Evolutionary conservation across 306 rosid species (phyloP), one percentile per base, ranked within the genome.

Genomic region (Elaeagnus macrophylla): DNA sequence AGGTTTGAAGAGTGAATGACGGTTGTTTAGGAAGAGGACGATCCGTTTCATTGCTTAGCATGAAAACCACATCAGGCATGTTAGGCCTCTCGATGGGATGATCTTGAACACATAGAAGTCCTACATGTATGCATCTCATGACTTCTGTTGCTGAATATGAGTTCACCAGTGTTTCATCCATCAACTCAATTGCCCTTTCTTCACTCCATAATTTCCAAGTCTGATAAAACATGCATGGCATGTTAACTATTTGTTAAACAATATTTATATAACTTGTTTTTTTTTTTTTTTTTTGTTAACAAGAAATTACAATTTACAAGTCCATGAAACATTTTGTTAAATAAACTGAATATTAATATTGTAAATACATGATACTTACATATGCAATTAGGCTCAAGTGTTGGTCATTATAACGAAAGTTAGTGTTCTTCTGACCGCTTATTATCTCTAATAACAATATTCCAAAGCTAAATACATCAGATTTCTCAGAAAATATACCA

Each of bases 401-500:
- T 45, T 54, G 25, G 5, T 65, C 45, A 6, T 17, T 5, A 32
- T 37, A 40, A 10, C 10, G 37, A 51, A 58, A 71, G 66, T 57
- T 39, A 35, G 40, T 52, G 41, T 68, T 77, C 53, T 64, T 68
- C 35, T 12, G 48, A 18, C 79, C 51, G 20, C 65, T 57, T 2
- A 72, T 10, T 15, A 76, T 76, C 60, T 76, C 71, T 14, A 76
- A 39, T 1, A 76, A 16, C 48, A 76, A 17, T 7, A 76, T 57
- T 0, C 77, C 77, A 6, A 67, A 75, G 57, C 71, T 71, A 19
- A 47, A 71, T 3, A 62, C 55, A 58, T 76, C 74, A 0, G 72
- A 70, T 52, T 76, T 76, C 35, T 67, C 65, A 0, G 68, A 76
- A 45, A 66, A 58, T 2, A 56, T 38, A n/a, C 71, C 68, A 0